phyloP scores from a whole-genome alignment of 148 eudicot species.

The Polygonum aviculare region DNA sequence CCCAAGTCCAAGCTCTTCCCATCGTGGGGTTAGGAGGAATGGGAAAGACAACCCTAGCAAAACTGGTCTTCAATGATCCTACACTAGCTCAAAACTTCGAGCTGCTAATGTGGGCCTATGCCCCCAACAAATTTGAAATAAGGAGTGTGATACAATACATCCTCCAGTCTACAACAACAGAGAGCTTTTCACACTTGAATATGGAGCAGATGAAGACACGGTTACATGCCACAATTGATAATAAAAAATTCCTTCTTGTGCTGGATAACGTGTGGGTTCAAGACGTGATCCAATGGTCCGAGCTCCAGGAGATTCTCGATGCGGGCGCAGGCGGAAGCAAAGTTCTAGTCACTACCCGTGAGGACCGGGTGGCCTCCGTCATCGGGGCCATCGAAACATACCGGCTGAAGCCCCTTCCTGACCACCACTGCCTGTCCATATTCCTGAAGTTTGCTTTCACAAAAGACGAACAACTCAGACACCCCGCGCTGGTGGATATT shows the following conservation, averaged over 20 bases:
- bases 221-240: neutral
- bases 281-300: neutral
- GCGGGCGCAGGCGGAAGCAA: conserved; percentile 8
- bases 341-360: conserved; percentile 23
- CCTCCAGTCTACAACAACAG: neutral
- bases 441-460: conserved; percentile 13
- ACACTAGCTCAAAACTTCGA: too few relatives aligned
- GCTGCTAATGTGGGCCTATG: neutral
- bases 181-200: neutral
- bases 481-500: neutral
- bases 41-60: neutral
- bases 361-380: neutral
- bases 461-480: neutral
- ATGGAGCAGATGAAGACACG: neutral
- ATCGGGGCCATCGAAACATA: neutral
- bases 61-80: neutral
- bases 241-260: neutral
- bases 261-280: neutral
- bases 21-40: neutral
- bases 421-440: conserved; percentile 4
- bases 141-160: neutral
- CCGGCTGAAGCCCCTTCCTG: conserved; percentile 10
- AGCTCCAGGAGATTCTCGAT: neutral
- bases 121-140: neutral
- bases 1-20: neutral